Evolutionary conservation across 108 stramenopile genomes (phyloP).

Genomic region (Ochromonas danica): DNA sequence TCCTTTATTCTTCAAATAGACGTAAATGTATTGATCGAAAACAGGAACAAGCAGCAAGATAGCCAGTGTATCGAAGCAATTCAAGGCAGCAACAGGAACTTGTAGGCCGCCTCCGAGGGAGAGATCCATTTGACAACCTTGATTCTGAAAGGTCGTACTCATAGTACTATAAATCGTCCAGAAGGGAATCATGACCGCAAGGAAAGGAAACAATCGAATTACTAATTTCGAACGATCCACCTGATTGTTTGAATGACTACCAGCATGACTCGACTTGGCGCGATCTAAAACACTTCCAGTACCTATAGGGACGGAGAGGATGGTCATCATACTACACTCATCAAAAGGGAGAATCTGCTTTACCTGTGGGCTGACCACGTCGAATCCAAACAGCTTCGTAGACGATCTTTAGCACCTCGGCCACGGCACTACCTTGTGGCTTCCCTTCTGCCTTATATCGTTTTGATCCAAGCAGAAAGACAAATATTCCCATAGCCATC

Average conservation of each 20-base stretch:
- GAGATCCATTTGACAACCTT: conserved; percentile 59
- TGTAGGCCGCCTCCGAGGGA: neutral
- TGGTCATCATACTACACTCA: neutral
- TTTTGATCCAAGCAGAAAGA: conserved; percentile 40
- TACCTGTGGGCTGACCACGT: neutral
- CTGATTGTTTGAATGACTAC: neutral
- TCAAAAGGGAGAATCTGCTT: too few relatives aligned
- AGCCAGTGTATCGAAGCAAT: conserved; percentile 51
- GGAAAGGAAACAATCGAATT: conserved; percentile 31
- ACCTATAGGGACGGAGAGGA: neutral
- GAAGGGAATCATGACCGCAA: conserved; percentile 47
- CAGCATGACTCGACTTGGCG: conserved; percentile 1
- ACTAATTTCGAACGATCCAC: conserved; percentile 32
- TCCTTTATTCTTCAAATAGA: conserved; percentile 32
- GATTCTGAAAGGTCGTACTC: conserved; percentile 55
- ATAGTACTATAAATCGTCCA: conserved; percentile 54
- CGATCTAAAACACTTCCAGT: conserved; percentile 10
- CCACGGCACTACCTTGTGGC: neutral
- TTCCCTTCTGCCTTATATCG: conserved; percentile 4
- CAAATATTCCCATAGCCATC: conserved; percentile 39
- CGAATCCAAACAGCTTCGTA: conserved; percentile 40
- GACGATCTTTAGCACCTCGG: conserved; percentile 35
- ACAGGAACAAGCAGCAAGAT: conserved; percentile 53
- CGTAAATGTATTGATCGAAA: conserved; percentile 44
- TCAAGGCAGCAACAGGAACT: conserved; percentile 49